Conservation (phyloP, 495 filamentous ascomycete species). For the Aspergillus ostianus region DNA sequence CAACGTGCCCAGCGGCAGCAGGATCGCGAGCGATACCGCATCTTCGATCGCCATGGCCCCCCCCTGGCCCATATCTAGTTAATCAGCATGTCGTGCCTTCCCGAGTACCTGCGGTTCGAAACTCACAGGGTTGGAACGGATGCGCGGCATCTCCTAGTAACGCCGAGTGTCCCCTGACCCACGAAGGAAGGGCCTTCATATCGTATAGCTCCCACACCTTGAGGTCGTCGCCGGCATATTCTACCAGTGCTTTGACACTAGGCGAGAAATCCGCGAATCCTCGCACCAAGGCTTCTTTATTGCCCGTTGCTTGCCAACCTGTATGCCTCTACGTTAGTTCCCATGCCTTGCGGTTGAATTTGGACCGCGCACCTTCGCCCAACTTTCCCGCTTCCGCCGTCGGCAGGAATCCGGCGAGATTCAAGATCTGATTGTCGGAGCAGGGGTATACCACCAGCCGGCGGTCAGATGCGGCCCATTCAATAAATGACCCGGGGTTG, state of each 20-base stretch:
- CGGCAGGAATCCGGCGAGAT: conserved; percentile 29
- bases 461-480: conserved; percentile 25
- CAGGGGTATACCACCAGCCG: conserved; percentile 32
- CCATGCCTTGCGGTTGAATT: not conserved
- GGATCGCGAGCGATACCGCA: conserved; percentile 51
- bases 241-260: conserved; percentile 37
- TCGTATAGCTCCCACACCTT: conserved; percentile 61
- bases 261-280: conserved; percentile 48
- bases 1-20: conserved; percentile 46
- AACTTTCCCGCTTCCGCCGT: conserved; percentile 14
- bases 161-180: conserved; percentile 44
- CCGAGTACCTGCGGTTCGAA: too few species aligned
- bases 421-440: conserved; percentile 27
- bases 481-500: conserved; percentile 25
- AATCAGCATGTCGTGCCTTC: not conserved
- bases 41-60: conserved; percentile 60
- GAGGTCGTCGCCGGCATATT: conserved; percentile 40
- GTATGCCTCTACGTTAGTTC: not conserved
- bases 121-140: conserved; percentile 51
- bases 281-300: conserved; percentile 37
- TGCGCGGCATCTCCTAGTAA: conserved; percentile 62
- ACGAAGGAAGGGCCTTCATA: conserved; percentile 52
- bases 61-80: conserved; percentile 51
- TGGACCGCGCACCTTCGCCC: conserved; percentile 16
- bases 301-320: conserved; percentile 46